Evolutionary conservation across 257 asterid genomes (phyloP), one percentile per base, ranked within the genome.

Genomic region (Paraleonurus japonicus): DNA sequence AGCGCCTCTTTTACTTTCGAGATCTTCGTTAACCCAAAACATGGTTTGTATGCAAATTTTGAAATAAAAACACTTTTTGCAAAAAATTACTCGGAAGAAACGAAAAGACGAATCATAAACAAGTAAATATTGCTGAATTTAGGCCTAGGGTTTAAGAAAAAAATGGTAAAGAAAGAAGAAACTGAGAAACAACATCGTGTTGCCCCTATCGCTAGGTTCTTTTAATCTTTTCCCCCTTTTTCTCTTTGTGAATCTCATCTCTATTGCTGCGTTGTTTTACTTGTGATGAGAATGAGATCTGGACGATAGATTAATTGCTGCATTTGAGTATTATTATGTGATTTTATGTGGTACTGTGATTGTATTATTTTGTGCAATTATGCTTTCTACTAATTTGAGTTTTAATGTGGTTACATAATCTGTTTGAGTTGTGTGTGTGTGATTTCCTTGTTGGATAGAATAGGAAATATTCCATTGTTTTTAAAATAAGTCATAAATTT

Each of bases 381-480:
- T 24, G 39, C 28, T 33, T 41, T 28, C 57, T 61, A 32, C 41
- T 61, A 37, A 63, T 26, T 47, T 68, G 65, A 73, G 48, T 54
- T 5, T 45, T 57, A 30, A 1, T 32, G 28, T 41, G 69, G 51
- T 62, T 67, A 19, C 30, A 23, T 15, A 35, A 61, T 4, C 23
- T 70, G 17, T 32, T 15, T n/a, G 13, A n/a, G n/a, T 27, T 59
- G 71, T 12, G 16, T 12, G 32, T 54, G 26, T 39, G n/a, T 39
- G 47, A 2, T 9, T 28, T 53, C 23, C n/a, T 72, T 20, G 39
- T 61, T 69, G 47, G 77, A 68, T 32, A 60, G 68, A 32, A 54
- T 35, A 45, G 73, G 28, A 68, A 67, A 58, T 57, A 67, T 47
- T 39, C 15, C 61, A 43, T 32, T 47, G 47, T 43, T 67, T 28